Evolutionary conservation across 2,329 filamentous ascomycete species (phyloP).

Genomic region (Pseudovirgaria hyperparasitica): DNA sequence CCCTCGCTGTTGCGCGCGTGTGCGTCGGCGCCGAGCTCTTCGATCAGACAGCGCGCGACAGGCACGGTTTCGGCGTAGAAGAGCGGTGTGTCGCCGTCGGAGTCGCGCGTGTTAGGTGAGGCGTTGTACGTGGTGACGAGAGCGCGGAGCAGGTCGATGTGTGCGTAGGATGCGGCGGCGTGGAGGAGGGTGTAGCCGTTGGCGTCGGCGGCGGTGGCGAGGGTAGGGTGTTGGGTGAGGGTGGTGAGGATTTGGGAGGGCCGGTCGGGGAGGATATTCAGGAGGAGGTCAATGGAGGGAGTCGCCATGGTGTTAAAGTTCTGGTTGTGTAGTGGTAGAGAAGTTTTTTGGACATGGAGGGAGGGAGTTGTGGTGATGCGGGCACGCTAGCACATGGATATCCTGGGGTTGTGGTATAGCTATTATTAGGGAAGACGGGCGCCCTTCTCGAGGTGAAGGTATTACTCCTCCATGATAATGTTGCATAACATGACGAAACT

Average conservation of each 20-base stretch:
- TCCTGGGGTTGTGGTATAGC: not conserved
- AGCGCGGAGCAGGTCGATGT: conserved; percentile 63
- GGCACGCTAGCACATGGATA: not conserved
- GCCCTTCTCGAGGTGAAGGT: no score
- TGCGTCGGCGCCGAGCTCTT: conserved; percentile 64
- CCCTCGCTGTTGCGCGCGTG: conserved; percentile 58
- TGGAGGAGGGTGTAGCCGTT: conserved; percentile 93
- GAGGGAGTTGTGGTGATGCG: not conserved
- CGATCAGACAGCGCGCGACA: conserved; percentile 66
- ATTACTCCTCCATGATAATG: no score
- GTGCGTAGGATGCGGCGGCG: conserved; percentile 85
- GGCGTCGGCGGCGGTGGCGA: conserved; percentile 71
- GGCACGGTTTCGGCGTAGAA: conserved; percentile 79
- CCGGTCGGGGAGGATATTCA: conserved; percentile 63
- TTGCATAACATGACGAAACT: no score
- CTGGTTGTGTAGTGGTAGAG: conserved; percentile 6
- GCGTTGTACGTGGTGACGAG: conserved; percentile 68
- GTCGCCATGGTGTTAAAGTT: conserved; percentile 11
- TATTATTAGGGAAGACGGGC: no score
- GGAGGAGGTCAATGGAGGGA: conserved; percentile 32
- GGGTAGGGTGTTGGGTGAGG: conserved; percentile 58
- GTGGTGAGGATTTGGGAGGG: conserved; percentile 60
- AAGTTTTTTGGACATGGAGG: conserved; percentile 7
- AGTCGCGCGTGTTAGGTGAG: conserved; percentile 69
- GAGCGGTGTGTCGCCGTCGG: conserved; percentile 87